phyloP scores from a whole-genome alignment of 1,284 basidiomycete species.

The Microbotryum silenes-acaulis region DNA sequence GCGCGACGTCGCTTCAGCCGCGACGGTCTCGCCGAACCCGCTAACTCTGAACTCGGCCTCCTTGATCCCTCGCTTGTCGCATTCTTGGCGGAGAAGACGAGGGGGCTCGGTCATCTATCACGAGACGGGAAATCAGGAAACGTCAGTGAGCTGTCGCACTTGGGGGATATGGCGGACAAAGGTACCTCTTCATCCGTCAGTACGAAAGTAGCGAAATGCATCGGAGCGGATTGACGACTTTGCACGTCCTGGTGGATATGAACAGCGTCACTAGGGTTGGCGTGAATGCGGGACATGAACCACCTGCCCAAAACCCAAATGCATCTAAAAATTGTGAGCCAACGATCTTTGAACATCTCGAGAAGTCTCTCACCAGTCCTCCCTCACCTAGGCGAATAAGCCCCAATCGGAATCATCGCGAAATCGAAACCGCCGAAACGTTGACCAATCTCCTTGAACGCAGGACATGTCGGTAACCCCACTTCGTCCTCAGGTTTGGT shows the following conservation, averaged over 20 bases:
- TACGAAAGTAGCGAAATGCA: conserved; percentile 46
- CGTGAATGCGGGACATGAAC: conserved; percentile 26
- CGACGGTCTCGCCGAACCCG: conserved; percentile 52
- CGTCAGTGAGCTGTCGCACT: background rate
- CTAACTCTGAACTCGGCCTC: conserved; percentile 51
- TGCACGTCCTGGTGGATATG: conserved; percentile 56
- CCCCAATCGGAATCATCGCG: conserved; percentile 46
- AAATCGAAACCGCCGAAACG: conserved; percentile 53
- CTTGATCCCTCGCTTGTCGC: conserved; percentile 48
- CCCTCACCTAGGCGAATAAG: conserved; percentile 54
- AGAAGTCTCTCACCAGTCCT: conserved; percentile 53
- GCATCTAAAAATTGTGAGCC: background rate
- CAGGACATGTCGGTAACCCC: conserved; percentile 54
- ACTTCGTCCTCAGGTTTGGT: conserved; percentile 48
- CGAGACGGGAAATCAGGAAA: background rate
- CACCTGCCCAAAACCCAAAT: background rate
- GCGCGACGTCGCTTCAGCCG: no score
- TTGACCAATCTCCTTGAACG: conserved; percentile 59
- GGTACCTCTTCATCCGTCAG: conserved; percentile 51
- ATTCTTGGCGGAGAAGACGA: conserved; percentile 48
- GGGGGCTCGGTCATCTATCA: conserved; percentile 49
- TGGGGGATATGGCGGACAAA: background rate
- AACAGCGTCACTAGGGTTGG: conserved; percentile 44
- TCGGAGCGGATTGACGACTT: conserved; percentile 3
- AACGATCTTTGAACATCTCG: conserved; percentile 48